These are phyloP conservation scores for Zymoseptoria tritici DNA, from an alignment of 2,329 filamentous ascomycete species.

Conservation along the genomic window DNA sequence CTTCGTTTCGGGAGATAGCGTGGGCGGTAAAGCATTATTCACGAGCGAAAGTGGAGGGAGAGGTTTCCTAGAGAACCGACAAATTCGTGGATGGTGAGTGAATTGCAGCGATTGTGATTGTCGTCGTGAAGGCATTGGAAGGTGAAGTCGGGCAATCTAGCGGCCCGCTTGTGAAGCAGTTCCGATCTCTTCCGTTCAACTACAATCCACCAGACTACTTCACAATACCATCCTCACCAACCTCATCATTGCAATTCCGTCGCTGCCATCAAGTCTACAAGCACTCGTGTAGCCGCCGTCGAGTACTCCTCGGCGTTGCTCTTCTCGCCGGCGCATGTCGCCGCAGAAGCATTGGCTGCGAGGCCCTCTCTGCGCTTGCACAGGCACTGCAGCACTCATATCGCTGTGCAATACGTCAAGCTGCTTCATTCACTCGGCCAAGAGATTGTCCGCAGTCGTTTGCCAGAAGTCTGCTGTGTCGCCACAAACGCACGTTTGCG, in stretches of 20 bases:
- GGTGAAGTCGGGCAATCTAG: not conserved
- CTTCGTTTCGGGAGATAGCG: slow-evolving; percentile 4
- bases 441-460: not conserved
- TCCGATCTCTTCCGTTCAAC: too few relatives aligned
- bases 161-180: not conserved
- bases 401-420: not conserved
- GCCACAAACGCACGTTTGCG: slow-evolving; percentile 2
- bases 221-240: not conserved
- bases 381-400: not conserved
- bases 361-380: not conserved
- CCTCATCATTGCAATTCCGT: not conserved
- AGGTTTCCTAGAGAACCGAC: not conserved
- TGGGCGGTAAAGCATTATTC: not conserved
- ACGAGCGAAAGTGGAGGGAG: not conserved
- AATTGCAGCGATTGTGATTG: not conserved
- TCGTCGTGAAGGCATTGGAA: not conserved
- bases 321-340: not conserved
- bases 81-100: not conserved
- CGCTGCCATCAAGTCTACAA: not conserved
- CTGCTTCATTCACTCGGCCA: not conserved
- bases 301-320: not conserved
- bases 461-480: not conserved
- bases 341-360: not conserved
- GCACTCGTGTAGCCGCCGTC: not conserved
- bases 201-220: too few relatives aligned